Base-by-base conservation (phyloP, 2,329 filamentous ascomycete species). In the Mariannaea elegans region DNA sequence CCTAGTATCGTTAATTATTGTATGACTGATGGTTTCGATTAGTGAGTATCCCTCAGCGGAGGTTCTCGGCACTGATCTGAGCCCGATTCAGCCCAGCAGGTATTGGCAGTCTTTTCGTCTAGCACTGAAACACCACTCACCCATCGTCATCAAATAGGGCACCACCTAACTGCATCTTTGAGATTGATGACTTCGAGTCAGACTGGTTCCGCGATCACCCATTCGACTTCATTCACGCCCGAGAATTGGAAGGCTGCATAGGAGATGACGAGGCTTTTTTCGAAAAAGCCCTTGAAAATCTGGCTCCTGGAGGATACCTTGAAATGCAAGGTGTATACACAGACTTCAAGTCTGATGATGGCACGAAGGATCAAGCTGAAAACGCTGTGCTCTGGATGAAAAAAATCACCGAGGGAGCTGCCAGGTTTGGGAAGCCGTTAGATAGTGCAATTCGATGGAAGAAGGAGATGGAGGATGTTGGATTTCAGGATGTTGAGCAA, bases 391-490 rank as follows among this genome's bases (percentile, higher is more conserved):
- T 14, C 24, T 66, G 2, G 63, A 65, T 13, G 64, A 66, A 7
- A 62, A 64, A 39, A 59, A 14, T 36, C 5, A 5, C 12, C 32
- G 64, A 38, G 61, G 56, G 18, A 60, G 41, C 10, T 50, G 63
- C 38, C 46, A 58, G 16, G 50, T 61, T 1, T 63, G 66, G n/a
- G 63, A 68, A 48, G 27, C 59, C 8, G 61, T 67, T 68, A 12
- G 56, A 51, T 1, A 67, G 1, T 65, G 59, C 5, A 27, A 41
- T 51, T 12, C 31, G 24, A 14, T 51, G 48, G 36, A 51, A 51
- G 9, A 51, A 51, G 36, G 41, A 41, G 48, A 42, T 51, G 48
- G 23, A 51, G 24, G 48, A 18, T 2, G 46, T 38, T 12, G 46
- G 54, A 10, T 57, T 57, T 18, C 29, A 50, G 3, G 54, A 57